A percentile compares a stretch with the other conserved stretches of the same genome.
Conservation (phyloP, 2,329 filamentous ascomycete species). For the Fusarium denticulatum region DNA sequence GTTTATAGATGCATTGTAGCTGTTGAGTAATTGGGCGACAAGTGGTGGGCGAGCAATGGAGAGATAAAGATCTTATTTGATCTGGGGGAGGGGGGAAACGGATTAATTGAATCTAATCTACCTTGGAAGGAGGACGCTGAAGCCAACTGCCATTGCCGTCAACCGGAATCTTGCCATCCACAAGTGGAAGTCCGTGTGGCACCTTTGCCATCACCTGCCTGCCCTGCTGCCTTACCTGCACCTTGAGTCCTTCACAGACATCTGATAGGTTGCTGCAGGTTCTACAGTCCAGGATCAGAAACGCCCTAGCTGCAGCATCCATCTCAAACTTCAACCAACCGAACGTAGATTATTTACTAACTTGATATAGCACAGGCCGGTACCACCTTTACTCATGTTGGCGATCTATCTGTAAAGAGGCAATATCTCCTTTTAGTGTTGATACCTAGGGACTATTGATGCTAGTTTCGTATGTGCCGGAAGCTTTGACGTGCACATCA, state of each 20-base stretch:
- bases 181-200: constrained; percentile 13
- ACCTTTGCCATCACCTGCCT: constrained; percentile 28
- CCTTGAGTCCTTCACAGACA: neutral
- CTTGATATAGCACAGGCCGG: constrained; percentile 14
- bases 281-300: constrained; percentile 16
- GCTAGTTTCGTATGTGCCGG: neutral
- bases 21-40: neutral
- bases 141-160: constrained; percentile 6
- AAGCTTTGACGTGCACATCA: neutral
- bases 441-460: neutral
- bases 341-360: constrained; percentile 21
- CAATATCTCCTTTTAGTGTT: neutral
- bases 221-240: neutral
- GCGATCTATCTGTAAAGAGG: constrained; percentile 2
- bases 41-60: neutral
- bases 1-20: neutral
- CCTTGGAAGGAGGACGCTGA: constrained; percentile 12
- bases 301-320: neutral
- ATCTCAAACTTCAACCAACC: constrained; percentile 20
- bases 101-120: neutral
- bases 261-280: constrained; percentile 16
- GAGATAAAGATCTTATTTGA: constrained; percentile 13
- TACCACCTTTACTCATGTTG: neutral
- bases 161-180: constrained; percentile 6
- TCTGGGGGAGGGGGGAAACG: neutral